A percentile compares a stretch with the other conserved stretches of the same genome.
phyloP scores from a whole-genome alignment of 331 rosid species.

The Erythrophleum ivorense region DNA sequence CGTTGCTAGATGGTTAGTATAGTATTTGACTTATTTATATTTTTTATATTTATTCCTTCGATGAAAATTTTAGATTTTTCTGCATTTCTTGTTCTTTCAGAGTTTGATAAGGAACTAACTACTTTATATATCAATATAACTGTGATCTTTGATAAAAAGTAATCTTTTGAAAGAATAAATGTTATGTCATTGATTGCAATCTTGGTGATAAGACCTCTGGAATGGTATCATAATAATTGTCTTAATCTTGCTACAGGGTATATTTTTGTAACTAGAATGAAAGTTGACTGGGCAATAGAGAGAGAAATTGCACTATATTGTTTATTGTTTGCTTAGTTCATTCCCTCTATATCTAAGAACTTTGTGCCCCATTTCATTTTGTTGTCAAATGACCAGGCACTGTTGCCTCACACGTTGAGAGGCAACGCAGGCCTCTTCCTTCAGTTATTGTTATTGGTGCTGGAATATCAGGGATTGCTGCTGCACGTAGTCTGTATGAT shows the following conservation, averaged over 20 bases:
- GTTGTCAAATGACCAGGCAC: slow-evolving; percentile 49
- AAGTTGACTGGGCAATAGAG: not conserved
- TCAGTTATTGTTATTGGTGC: slow-evolving; percentile 79
- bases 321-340: not conserved
- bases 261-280: not conserved
- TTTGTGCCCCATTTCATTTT: not conserved
- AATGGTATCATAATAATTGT: slow-evolving; percentile 27
- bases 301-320: not conserved
- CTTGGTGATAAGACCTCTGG: not conserved
- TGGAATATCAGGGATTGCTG: slow-evolving; percentile 77
- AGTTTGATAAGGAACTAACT: slow-evolving; percentile 6
- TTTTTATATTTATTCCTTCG: not conserved
- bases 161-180: not conserved
- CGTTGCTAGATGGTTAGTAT: slow-evolving; percentile 56
- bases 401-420: slow-evolving; percentile 49
- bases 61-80: not conserved
- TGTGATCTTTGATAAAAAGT: not conserved
- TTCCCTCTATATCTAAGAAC: not conserved
- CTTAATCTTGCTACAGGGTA: slow-evolving; percentile 1
- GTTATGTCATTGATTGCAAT: not conserved
- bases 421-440: slow-evolving; percentile 49
- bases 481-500: slow-evolving; percentile 69
- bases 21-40: not conserved
- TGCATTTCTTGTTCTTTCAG: not conserved
- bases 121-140: not conserved